Evolutionary conservation across 345 rosid genomes (phyloP), one percentile per base, ranked within the genome.

Genomic region (Psidium friedrichsthalianum): DNA sequence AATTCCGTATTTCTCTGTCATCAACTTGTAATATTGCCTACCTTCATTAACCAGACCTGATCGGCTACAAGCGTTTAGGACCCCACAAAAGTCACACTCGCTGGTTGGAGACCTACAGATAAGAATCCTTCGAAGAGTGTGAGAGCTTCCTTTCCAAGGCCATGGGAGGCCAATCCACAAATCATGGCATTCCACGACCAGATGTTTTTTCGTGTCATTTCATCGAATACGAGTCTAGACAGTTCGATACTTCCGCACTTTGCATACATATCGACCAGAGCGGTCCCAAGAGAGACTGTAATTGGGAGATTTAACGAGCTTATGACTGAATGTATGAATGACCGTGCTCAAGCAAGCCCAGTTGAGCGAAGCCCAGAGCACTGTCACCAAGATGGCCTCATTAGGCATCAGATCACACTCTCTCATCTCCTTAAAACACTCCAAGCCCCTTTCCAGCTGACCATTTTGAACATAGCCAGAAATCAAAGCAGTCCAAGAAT

Each of bases 401-500:
- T 87, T 88, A 6, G 82, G 84, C 61, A 27, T 81, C 18, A 82
- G 55, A 82, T 84, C 90, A 11, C 42, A 49, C 74, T 78, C 84
- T 24, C 85, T 83, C 61, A 88, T 84, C 13, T 82, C 82, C 58
- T 83, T 69, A 44, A 92, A 91, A 53, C 84, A 61, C 5, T 86
- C 78, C 12, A 89, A 61, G 16, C 85, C 92, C 84, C 90, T 89
- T 82, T 82, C 89, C 56, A 80, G 80, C 56, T 57, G 53, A 27
- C 92, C 92, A 5, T 87, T 90, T 82, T 85, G 87, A 64, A 88
- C 85, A n/a, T 89, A 92, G 32, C 87, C 89, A 20, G 90, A 86
- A 25, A 93, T 88, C 87, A 92, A 76, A 22, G 93, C 89, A 51
- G 91, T 90, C 94, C 93, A 92, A 3, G 92, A 89, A 92, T 82